phyloP scores from a whole-genome alignment of 257 asterid genomes.

The Scutellaria barbata region DNA sequence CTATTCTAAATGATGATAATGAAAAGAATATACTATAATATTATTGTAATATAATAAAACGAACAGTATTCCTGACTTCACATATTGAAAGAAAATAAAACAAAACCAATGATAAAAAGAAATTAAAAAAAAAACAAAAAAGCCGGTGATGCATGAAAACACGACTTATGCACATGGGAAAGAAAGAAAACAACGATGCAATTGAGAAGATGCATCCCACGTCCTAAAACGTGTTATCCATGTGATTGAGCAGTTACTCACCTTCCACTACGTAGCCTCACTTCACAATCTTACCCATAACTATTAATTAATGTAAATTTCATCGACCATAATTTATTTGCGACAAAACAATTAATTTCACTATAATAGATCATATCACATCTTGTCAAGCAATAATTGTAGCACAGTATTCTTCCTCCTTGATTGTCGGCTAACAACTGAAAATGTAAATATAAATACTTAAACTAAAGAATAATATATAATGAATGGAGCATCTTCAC shows the following conservation, averaged over 20 bases:
- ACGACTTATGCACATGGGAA: constrained; percentile 41
- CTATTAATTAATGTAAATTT: too few relatives aligned
- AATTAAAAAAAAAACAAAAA: too few relatives aligned
- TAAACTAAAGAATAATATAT: background rate
- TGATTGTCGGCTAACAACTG: background rate
- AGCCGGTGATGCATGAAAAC: constrained; percentile 40
- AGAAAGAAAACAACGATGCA: constrained; percentile 33
- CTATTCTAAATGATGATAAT: too few relatives aligned
- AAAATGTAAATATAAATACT: background rate
- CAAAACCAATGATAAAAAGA: background rate
- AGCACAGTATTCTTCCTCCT: background rate
- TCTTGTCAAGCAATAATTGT: background rate
- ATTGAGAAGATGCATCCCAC: constrained; percentile 39
- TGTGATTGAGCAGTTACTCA: constrained; percentile 6
- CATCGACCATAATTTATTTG: too few relatives aligned
- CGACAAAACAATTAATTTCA: too few relatives aligned
- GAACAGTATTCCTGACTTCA: too few relatives aligned
- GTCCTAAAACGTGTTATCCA: constrained; percentile 17
- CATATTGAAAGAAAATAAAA: too few relatives aligned
- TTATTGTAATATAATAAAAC: too few relatives aligned
- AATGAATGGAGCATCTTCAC: constrained; percentile 26
- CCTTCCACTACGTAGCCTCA: constrained; percentile 35
- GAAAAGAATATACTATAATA: too few relatives aligned
- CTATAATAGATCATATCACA: too few relatives aligned
- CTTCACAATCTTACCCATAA: constrained; percentile 17